These are phyloP conservation scores for Trichosporon faecale DNA, from an alignment of 1,284 basidiomycete species.

Conservation along the genomic window DNA sequence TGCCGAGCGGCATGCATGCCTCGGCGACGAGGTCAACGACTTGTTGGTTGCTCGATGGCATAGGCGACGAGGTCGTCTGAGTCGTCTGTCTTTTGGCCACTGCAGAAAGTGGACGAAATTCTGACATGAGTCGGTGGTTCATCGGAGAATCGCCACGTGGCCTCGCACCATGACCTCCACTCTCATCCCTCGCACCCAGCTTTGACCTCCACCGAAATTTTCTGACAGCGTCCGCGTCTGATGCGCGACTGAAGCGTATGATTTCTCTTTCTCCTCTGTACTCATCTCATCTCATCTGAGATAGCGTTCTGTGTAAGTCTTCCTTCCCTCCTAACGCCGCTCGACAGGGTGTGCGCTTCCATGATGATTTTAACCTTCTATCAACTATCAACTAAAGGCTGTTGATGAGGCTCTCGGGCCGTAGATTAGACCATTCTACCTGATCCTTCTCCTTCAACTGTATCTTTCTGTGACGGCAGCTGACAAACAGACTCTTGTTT, in stretches of 20 bases:
- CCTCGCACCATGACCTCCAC: not conserved
- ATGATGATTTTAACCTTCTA: slow-evolving; percentile 11
- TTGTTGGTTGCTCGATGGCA: not conserved
- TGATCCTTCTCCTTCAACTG: not conserved
- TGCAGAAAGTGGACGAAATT: not conserved
- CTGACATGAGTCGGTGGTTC: not conserved
- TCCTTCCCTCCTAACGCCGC: not conserved
- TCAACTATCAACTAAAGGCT: slow-evolving; percentile 12
- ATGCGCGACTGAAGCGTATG: not conserved
- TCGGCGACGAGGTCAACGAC: not conserved
- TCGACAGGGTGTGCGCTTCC: not conserved
- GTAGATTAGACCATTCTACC: slow-evolving; percentile 6
- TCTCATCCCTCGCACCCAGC: not conserved
- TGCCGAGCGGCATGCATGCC: not conserved
- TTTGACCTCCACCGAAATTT: not conserved
- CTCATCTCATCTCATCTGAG: not conserved
- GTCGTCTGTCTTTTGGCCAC: too few species aligned
- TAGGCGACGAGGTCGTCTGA: not conserved
- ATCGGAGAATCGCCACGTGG: not conserved
- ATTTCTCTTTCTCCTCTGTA: slow-evolving; percentile 1
- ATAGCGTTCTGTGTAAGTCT: not conserved
- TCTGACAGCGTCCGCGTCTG: not conserved
- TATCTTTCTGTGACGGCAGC: not conserved
- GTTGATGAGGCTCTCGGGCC: slow-evolving; percentile 5
- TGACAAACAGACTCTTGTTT: not conserved